Conservation (phyloP, 2,329 filamentous ascomycete species). For the Colletotrichum godetiae region DNA sequence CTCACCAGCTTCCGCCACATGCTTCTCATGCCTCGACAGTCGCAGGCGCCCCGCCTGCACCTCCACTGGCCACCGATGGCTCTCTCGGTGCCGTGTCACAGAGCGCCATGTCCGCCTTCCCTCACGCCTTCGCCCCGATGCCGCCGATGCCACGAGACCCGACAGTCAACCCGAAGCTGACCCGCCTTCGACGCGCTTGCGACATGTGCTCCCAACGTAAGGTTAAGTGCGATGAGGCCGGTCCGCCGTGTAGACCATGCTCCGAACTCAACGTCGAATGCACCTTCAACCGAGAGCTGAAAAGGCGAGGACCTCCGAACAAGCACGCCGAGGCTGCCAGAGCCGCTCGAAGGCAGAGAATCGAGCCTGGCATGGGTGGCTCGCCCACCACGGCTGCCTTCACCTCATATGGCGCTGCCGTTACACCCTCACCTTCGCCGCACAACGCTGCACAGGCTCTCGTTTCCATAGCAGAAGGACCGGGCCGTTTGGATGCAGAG, state of each 20-base stretch:
- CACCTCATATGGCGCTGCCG: conserved; percentile 31
- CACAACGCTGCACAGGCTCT: conserved; percentile 62
- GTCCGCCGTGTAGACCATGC: conserved; percentile 68
- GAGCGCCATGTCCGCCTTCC: conserved; percentile 6
- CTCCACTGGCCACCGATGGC: background rate
- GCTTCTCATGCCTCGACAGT: background rate
- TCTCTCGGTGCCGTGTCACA: conserved; percentile 10
- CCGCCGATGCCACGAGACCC: conserved; percentile 46
- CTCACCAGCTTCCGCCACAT: conserved; percentile 35
- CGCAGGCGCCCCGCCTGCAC: background rate
- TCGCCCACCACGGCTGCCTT: conserved; percentile 3
- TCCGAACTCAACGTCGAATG: conserved; percentile 68
- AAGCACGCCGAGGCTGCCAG: conserved; percentile 68
- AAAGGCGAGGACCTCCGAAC: conserved; percentile 69
- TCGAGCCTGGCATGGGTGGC: conserved; percentile 43
- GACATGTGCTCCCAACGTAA: conserved; percentile 73
- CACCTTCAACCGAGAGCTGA: conserved; percentile 67
- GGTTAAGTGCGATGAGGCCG: conserved; percentile 69
- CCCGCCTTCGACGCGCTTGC: conserved; percentile 67
- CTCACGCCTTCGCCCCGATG: conserved; percentile 19
- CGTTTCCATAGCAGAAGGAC: conserved; percentile 55
- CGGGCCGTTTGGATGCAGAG: conserved; percentile 68
- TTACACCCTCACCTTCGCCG: conserved; percentile 49
- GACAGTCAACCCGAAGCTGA: conserved; percentile 61
- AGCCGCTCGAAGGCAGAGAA: conserved; percentile 60